Base-by-base conservation (phyloP, 352 stramenopile genomes). In the Lagenidium sp. region DNA sequence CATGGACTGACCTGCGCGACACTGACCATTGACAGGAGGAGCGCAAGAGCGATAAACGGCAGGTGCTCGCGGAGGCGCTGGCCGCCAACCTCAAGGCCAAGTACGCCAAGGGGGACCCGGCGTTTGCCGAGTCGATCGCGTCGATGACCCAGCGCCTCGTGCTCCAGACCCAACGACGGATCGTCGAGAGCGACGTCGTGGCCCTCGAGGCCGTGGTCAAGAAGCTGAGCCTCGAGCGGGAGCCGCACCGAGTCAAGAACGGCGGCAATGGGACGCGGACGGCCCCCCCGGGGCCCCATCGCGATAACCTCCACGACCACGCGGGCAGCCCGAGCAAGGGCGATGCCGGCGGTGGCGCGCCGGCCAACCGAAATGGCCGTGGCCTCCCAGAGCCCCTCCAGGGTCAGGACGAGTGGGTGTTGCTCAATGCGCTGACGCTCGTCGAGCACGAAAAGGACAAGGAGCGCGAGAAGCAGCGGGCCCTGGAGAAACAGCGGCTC, bases 391-490 rank as follows among this genome's bases (percentile, higher is more conserved):
- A 58, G 18, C 53, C 59, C 23, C 49, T 81, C 1, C 63, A 73
- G 28, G 55, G 47, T 4, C 68, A 81, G 24, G 73, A 86, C 42
- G 73, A 86, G 47, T 86, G 73, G 73, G 73, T 86, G 12, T 57
- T 86, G 40, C 63, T 86, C 10, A 83, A 86, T 38, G 73, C 73
- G 10, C 62, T 86, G 21, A 81, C 68, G 21, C 61, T 82, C n/a
- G 70, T 86, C 18, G 73, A 86, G 45, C 82, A 69, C 50, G 73
- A 86, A 36, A 75, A 63, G 28, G 66, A 77, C 32, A 63, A 80
- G 25, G 59, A 68, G 38, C 62, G 62, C 15, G 68, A 72, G 21
- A 70, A 65, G 22, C 7, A 25, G 12, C 57, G 51, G 52, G 24
- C 61, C 10, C 6, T 65, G 21, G 60, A 81, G 36, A 86, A 83